Percentiles rank a stretch among this genome's conserved stretches.
Evolutionary conservation across 1,284 basidiomycete genomes (phyloP).

Genomic region (Fomitopsis betulina): DNA sequence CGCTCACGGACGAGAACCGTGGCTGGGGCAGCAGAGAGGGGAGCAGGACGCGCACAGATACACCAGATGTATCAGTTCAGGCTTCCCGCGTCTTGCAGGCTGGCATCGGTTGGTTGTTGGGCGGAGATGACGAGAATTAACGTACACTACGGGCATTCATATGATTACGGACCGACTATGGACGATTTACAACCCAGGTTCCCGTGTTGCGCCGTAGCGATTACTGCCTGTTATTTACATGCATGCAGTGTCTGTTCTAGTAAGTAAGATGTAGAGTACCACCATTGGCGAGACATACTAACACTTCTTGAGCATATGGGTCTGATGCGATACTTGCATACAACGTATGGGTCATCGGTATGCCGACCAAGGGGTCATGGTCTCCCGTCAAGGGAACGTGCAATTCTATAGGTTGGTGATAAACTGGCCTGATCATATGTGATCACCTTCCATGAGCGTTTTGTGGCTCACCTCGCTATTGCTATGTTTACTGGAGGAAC

Average conservation of each 20-base stretch:
- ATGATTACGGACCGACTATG: not conserved
- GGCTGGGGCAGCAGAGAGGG: constrained; percentile 37
- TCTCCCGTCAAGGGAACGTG: not conserved
- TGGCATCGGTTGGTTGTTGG: constrained; percentile 86
- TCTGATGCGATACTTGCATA: not conserved
- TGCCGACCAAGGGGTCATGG: not conserved
- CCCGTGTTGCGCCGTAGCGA: too few species aligned
- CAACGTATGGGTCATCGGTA: not conserved
- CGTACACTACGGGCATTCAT: not conserved
- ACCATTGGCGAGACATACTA: not conserved
- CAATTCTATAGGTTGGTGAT: not conserved
- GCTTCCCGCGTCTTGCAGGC: constrained; percentile 72
- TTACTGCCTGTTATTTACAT: not conserved
- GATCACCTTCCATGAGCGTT: not conserved
- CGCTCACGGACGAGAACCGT: constrained; percentile 38
- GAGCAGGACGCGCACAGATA: constrained; percentile 37
- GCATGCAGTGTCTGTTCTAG: not conserved
- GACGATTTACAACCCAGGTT: not conserved
- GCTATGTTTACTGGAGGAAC: not conserved
- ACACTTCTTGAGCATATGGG: not conserved
- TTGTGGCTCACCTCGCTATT: not conserved
- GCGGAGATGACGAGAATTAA: constrained; percentile 55
- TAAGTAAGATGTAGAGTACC: not conserved
- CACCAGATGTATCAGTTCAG: constrained; percentile 63
- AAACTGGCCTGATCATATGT: not conserved